Conservation (phyloP, 2,329 filamentous ascomycete genomes). For the Neopestalotiopsis sp. region DNA sequence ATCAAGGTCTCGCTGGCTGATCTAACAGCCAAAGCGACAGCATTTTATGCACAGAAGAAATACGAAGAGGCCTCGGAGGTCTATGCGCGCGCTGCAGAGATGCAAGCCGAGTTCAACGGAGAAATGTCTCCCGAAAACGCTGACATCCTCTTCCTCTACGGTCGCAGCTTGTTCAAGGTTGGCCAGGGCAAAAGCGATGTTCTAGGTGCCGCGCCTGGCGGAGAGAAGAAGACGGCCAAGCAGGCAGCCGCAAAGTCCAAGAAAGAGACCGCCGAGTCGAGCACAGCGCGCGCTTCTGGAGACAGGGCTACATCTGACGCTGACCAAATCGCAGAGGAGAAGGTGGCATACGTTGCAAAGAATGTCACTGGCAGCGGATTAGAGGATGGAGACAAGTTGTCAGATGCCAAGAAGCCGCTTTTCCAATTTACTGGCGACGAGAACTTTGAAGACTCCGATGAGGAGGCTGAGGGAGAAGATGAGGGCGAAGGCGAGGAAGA, state of each 20-base stretch:
- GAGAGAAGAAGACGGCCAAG: constrained; percentile 58
- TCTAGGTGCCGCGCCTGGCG: constrained; percentile 78
- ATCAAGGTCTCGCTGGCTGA: constrained; percentile 74
- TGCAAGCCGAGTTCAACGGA: constrained; percentile 90
- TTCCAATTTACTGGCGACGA: constrained; percentile 96
- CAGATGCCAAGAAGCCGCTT: constrained; percentile 71
- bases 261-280: constrained; percentile 46
- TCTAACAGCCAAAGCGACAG: constrained; percentile 79
- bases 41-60: constrained; percentile 88
- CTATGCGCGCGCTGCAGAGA: constrained; percentile 86
- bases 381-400: constrained; percentile 41
- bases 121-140: constrained; percentile 91
- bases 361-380: constrained; percentile 47
- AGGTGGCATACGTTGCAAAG: constrained; percentile 49
- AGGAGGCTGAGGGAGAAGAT: constrained; percentile 62
- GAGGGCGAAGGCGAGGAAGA: constrained; percentile 50
- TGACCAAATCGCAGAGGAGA: constrained; percentile 52
- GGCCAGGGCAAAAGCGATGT: constrained; percentile 95
- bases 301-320: constrained; percentile 45
- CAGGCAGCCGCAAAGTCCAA: constrained; percentile 41
- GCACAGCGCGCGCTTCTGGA: constrained; percentile 40
- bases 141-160: constrained; percentile 93
- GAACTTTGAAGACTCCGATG: constrained; percentile 86
- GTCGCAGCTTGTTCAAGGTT: constrained; percentile 90
- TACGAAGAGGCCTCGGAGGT: constrained; percentile 85